These are phyloP conservation scores for Pseudopithomyces chartarum DNA, from an alignment of 2,329 filamentous ascomycete genomes.

Conservation along the genomic window DNA sequence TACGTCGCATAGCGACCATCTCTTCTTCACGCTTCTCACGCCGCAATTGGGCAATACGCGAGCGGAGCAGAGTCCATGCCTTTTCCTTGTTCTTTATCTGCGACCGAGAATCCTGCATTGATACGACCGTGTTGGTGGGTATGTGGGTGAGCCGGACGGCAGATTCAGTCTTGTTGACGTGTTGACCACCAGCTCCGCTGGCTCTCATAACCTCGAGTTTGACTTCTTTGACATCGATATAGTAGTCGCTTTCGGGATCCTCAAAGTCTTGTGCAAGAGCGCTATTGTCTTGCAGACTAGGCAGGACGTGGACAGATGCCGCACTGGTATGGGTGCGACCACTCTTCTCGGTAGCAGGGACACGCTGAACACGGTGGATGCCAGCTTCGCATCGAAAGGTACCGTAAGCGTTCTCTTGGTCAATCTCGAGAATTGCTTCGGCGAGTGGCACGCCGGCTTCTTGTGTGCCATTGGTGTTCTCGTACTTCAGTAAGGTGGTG, in stretches of 20 bases:
- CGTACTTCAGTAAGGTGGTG: constrained; percentile 76
- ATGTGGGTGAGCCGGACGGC: constrained; percentile 90
- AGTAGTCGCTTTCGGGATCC: constrained; percentile 90
- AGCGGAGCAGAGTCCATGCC: constrained; percentile 84
- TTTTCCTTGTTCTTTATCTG: constrained; percentile 87
- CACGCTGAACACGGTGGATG: constrained; percentile 92
- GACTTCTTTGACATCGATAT: constrained; percentile 83
- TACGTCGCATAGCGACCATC: constrained; percentile 73
- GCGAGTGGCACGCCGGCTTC: constrained; percentile 71
- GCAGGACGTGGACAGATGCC: constrained; percentile 89
- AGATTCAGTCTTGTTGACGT: constrained; percentile 98
- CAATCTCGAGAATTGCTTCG: constrained; percentile 87
- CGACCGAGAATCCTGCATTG: constrained; percentile 90
- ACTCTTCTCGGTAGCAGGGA: constrained; percentile 88
- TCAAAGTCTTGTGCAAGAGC: constrained; percentile 65
- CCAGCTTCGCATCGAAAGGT: constrained; percentile 85
- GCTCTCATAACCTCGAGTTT: constrained; percentile 88
- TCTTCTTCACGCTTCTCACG: constrained; percentile 85
- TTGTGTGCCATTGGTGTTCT: constrained; percentile 69
- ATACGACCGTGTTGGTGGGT: constrained; percentile 83
- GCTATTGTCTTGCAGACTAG: constrained; percentile 70
- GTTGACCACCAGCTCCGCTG: constrained; percentile 89
- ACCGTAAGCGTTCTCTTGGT: constrained; percentile 77
- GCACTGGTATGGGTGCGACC: constrained; percentile 93
- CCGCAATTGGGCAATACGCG: constrained; percentile 77